A percentile compares a stretch with the other conserved stretches of the same genome.
Conservation (phyloP, 1,284 basidiomycete species). For the Apiotrichum domesticum region DNA sequence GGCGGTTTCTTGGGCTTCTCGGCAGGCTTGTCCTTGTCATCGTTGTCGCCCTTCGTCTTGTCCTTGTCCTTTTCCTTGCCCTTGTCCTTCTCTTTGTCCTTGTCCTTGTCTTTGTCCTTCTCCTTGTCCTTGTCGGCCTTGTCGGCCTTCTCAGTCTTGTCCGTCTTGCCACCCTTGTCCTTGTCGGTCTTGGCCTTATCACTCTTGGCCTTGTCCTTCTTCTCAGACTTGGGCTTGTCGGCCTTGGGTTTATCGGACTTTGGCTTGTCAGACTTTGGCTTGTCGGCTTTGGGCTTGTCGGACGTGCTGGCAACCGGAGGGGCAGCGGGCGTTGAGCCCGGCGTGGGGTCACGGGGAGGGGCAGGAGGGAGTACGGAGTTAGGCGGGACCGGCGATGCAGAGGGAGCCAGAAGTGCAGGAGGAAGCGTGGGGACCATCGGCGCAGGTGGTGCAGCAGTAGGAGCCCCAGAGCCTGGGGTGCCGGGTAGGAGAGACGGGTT, state of each 20-base stretch:
- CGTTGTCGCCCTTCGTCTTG: not conserved
- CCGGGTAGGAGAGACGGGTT: constrained; percentile 3
- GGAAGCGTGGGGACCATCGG: not conserved
- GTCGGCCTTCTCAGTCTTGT: not conserved
- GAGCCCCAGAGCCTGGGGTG: not conserved
- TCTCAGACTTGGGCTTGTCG: not conserved
- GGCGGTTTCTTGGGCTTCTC: no score
- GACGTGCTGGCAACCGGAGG: not conserved
- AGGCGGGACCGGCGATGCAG: not conserved
- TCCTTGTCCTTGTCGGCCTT: not conserved
- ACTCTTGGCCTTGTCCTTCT: not conserved
- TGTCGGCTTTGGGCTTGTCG: not conserved
- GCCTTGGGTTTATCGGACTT: not conserved
- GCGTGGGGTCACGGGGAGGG: not conserved
- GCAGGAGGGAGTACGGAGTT: not conserved
- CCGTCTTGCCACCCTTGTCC: no score
- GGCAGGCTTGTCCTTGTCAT: not conserved
- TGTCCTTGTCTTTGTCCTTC: not conserved
- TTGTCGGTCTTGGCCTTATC: not conserved
- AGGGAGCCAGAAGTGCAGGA: not conserved
- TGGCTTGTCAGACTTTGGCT: not conserved
- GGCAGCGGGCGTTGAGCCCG: not conserved
- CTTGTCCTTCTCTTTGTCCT: not conserved
- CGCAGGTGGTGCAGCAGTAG: not conserved
- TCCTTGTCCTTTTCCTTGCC: constrained; percentile 3